These are phyloP conservation scores for Phytophthora pluvialis DNA, from an alignment of 352 stramenopile genomes.

Conservation along the genomic window DNA sequence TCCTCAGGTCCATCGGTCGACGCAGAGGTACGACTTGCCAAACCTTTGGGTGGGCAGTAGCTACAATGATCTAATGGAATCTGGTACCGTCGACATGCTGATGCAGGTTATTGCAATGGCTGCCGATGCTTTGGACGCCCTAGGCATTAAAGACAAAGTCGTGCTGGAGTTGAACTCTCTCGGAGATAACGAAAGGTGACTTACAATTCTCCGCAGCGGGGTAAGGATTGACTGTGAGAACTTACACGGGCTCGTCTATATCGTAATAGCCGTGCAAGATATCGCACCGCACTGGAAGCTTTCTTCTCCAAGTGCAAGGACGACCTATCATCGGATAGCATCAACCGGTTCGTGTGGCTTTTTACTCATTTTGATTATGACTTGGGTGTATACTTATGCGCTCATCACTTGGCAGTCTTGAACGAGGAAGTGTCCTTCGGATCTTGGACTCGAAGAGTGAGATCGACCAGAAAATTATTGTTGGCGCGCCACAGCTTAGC, in stretches of 20 bases:
- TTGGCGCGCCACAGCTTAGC: constrained; percentile 66
- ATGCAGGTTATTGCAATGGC: constrained; percentile 83
- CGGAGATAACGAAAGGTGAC: constrained; percentile 78
- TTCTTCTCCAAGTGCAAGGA: constrained; percentile 72
- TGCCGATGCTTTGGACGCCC: constrained; percentile 50
- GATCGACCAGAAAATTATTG: constrained; percentile 68
- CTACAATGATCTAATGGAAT: constrained; percentile 1
- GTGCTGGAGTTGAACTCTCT: constrained; percentile 85
- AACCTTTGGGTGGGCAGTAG: neutral
- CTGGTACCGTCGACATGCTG: neutral
- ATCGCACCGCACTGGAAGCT: constrained; percentile 65
- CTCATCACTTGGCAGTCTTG: constrained; percentile 46
- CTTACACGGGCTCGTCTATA: constrained; percentile 3
- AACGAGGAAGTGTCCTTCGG: constrained; percentile 83
- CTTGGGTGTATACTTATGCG: constrained; percentile 1
- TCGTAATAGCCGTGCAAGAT: constrained; percentile 59
- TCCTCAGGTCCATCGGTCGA: constrained; percentile 81
- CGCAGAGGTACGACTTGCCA: constrained; percentile 54
- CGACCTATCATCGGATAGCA: constrained; percentile 77
- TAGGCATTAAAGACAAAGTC: constrained; percentile 71
- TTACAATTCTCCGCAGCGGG: neutral
- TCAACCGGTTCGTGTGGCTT: constrained; percentile 56
- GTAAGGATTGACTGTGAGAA: neutral
- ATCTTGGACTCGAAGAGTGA: constrained; percentile 89
- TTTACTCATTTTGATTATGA: neutral